Evolutionary conservation across 768 basidiomycete genomes (phyloP).

Genomic region (Phaeotremella fagi): DNA sequence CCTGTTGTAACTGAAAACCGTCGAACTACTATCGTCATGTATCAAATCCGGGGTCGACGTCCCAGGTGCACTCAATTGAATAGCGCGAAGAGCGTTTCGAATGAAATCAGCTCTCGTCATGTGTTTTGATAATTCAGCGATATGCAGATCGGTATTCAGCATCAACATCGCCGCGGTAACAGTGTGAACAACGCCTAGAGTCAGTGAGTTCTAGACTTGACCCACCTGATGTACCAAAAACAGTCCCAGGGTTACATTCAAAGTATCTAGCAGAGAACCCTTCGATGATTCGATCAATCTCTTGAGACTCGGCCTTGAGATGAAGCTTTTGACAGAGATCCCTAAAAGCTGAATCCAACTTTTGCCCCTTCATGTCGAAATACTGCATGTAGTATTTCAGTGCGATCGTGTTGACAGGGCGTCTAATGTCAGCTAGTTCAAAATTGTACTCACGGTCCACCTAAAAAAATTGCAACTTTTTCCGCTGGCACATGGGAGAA

Average conservation of each 20-base stretch:
- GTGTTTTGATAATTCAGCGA: conserved; percentile 77
- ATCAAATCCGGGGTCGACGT: conserved; percentile 60
- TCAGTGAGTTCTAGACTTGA: conserved; percentile 9
- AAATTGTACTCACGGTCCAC: conserved; percentile 67
- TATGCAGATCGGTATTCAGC: conserved; percentile 94
- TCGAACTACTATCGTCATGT: conserved; percentile 57
- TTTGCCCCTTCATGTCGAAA: conserved; percentile 78
- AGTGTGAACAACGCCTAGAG: conserved; percentile 82
- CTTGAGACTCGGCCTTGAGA: conserved; percentile 93
- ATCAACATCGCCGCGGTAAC: conserved; percentile 87
- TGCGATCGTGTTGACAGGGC: conserved; percentile 67
- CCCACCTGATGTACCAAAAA: conserved; percentile 84
- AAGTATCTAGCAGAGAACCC: conserved; percentile 85
- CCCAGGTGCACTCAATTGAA: conserved; percentile 67
- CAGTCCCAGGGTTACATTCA: conserved; percentile 74
- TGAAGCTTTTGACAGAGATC: conserved; percentile 85
- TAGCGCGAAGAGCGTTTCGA: conserved; percentile 79
- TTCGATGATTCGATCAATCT: conserved; percentile 92
- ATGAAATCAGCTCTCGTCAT: conserved; percentile 94
- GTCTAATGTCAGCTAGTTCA: conserved; percentile 52
- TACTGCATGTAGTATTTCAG: conserved; percentile 75
- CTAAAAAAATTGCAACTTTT: conserved; percentile 95
- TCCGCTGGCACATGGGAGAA: conserved; percentile 75
- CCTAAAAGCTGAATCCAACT: conserved; percentile 87
- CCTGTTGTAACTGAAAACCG: conserved; percentile 48